Evolutionary conservation across 2,329 filamentous ascomycete species (phyloP).

Genomic region (Microcyclosporella mali): DNA sequence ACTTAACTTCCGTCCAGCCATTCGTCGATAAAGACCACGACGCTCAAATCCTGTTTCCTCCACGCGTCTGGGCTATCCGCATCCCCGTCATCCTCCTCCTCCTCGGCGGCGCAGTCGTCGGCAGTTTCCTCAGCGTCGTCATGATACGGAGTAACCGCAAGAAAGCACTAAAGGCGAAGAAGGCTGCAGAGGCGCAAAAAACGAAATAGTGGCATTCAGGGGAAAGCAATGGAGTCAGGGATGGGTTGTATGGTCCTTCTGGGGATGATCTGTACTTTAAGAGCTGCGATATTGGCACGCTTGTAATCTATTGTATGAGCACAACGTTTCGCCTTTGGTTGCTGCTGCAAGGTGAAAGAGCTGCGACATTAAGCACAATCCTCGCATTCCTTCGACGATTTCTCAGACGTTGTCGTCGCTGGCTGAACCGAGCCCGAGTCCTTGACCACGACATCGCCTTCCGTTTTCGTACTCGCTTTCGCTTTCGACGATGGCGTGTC

Average conservation of each 20-base stretch:
- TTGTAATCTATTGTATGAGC: neutral
- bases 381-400: slow-evolving; percentile 1
- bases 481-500: slow-evolving; percentile 34
- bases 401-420: neutral
- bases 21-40: slow-evolving; percentile 95
- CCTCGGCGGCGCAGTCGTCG: slow-evolving; percentile 85
- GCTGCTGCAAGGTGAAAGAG: too few relatives aligned
- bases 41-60: slow-evolving; percentile 90
- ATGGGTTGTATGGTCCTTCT: slow-evolving; percentile 3
- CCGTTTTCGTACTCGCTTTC: neutral
- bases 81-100: slow-evolving; percentile 96
- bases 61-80: slow-evolving; percentile 96
- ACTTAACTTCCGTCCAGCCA: slow-evolving; percentile 54
- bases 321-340: neutral
- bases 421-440: neutral
- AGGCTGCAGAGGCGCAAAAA: slow-evolving; percentile 61
- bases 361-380: slow-evolving; percentile 5
- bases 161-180: slow-evolving; percentile 89
- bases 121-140: slow-evolving; percentile 89
- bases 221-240: neutral
- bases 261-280: neutral
- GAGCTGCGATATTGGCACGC: too few relatives aligned
- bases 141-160: slow-evolving; percentile 99
- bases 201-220: slow-evolving; percentile 44
- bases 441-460: slow-evolving; percentile 1